Conservation (phyloP, 495 filamentous ascomycete species). For the Ramalina peruviana region DNA sequence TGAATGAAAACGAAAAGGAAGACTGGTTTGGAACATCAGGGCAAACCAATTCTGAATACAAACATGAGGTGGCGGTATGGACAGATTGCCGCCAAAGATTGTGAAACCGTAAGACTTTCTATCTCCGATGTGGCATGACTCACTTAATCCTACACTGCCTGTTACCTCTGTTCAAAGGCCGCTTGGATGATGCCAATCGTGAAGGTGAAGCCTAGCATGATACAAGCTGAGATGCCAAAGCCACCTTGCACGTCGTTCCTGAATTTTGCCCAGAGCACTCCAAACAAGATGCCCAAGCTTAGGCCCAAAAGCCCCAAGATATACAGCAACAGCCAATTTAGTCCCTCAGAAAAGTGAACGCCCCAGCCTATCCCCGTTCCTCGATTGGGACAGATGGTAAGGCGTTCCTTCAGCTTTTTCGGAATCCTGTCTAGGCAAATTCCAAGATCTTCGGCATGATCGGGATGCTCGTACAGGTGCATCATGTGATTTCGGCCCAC, state of each 20-base stretch:
- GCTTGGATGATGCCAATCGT: conserved; percentile 6
- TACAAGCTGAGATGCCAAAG: conserved; percentile 3
- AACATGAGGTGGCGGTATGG: background rate
- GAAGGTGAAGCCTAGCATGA: conserved; percentile 4
- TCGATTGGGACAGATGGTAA: conserved; percentile 1
- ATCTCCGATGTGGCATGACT: too few relatives aligned
- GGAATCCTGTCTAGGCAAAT: conserved; percentile 4
- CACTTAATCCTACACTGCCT: too few relatives aligned
- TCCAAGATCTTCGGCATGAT: conserved; percentile 14
- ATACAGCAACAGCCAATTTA: background rate
- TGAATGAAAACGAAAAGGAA: background rate
- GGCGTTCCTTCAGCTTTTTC: conserved; percentile 2
- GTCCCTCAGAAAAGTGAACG: conserved; percentile 9
- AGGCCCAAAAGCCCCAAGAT: conserved; percentile 1
- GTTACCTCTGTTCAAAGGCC: background rate
- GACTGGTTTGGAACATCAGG: background rate
- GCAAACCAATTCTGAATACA: background rate
- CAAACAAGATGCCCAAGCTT: background rate
- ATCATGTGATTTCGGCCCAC: conserved; percentile 24
- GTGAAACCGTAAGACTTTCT: background rate
- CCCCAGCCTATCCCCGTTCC: conserved; percentile 10
- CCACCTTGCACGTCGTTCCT: conserved; percentile 11
- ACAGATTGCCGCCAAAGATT: background rate
- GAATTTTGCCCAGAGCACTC: conserved; percentile 1
- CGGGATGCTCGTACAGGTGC: conserved; percentile 25